A percentile compares a stretch with the other conserved stretches of the same genome.
Evolutionary conservation across 768 basidiomycete genomes (phyloP).

Genomic region (Suillus placidus): DNA sequence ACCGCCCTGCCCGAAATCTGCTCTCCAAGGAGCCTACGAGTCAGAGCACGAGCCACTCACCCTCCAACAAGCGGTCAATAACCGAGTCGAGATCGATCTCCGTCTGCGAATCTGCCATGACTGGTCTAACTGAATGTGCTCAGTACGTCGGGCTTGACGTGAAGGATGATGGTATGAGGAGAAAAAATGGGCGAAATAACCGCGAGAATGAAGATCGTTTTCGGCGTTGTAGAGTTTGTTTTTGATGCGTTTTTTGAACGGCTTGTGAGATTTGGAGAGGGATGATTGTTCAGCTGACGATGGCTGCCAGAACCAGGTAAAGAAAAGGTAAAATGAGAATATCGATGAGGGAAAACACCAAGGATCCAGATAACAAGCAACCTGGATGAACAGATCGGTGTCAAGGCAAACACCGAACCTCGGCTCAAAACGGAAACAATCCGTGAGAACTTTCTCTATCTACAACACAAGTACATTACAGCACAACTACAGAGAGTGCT

Average conservation of each 20-base stretch:
- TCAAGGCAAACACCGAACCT: conserved; percentile 38
- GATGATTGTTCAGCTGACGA: conserved; percentile 20
- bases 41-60: conserved; percentile 55
- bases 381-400: conserved; percentile 31
- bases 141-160: conserved; percentile 21
- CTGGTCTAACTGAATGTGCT: conserved; percentile 20
- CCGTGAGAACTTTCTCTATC: conserved; percentile 30
- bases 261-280: not conserved
- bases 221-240: conserved; percentile 21
- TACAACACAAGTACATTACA: not conserved
- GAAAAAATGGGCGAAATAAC: conserved; percentile 28
- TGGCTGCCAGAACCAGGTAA: conserved; percentile 28
- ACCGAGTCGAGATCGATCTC: conserved; percentile 99
- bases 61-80: conserved; percentile 97
- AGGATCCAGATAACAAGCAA: conserved; percentile 38
- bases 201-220: conserved; percentile 26
- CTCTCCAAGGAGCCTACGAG: conserved; percentile 16
- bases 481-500: not conserved
- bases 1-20: conserved; percentile 6
- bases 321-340: conserved; percentile 22
- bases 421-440: conserved; percentile 25
- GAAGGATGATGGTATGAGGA: conserved; percentile 20
- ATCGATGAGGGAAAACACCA: conserved; percentile 32
- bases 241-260: conserved; percentile 21
- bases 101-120: conserved; percentile 78